These are phyloP conservation scores for Collybia nuda DNA, from an alignment of 768 basidiomycete species.

Conservation along the genomic window DNA sequence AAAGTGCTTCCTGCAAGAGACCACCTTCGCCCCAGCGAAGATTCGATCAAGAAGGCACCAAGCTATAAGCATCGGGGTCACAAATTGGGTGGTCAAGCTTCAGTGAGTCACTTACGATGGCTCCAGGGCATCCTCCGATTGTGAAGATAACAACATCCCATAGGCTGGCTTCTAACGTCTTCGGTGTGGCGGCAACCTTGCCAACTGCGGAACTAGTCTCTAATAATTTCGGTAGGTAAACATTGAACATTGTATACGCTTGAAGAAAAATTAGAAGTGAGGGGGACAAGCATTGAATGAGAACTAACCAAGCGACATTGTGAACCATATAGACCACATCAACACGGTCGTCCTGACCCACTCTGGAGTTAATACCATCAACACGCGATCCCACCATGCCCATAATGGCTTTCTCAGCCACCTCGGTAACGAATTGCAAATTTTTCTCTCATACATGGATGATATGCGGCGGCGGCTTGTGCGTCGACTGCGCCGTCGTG, in stretches of 20 bases:
- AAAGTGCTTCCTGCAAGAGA: conserved; percentile 78
- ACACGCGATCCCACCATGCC: conserved; percentile 69
- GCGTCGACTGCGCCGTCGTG: conserved; percentile 2
- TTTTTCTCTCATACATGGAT: conserved; percentile 42
- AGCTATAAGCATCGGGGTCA: conserved; percentile 41
- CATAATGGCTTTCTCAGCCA: conserved; percentile 57
- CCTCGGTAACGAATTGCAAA: conserved; percentile 48
- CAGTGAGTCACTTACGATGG: conserved; percentile 53
- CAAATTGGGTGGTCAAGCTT: conserved; percentile 1
- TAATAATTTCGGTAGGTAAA: conserved; percentile 83
- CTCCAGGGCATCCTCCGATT: conserved; percentile 81
- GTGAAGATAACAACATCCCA: conserved; percentile 91
- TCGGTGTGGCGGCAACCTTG: conserved; percentile 23
- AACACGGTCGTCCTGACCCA: conserved; percentile 78
- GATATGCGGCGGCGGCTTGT: conserved; percentile 32
- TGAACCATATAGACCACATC: conserved; percentile 77
- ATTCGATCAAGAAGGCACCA: conserved; percentile 83
- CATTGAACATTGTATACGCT: conserved; percentile 93
- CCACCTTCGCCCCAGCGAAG: conserved; percentile 63
- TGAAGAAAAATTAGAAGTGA: conserved; percentile 22
- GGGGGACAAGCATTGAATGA: not conserved
- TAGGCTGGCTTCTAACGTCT: conserved; percentile 59
- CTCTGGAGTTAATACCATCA: conserved; percentile 70
- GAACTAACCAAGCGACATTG: conserved; percentile 71
- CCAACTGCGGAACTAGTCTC: conserved; percentile 50